Evolutionary conservation across 176 grass and related monocot genomes (phyloP).

Genomic region (Oryza nivara): DNA sequence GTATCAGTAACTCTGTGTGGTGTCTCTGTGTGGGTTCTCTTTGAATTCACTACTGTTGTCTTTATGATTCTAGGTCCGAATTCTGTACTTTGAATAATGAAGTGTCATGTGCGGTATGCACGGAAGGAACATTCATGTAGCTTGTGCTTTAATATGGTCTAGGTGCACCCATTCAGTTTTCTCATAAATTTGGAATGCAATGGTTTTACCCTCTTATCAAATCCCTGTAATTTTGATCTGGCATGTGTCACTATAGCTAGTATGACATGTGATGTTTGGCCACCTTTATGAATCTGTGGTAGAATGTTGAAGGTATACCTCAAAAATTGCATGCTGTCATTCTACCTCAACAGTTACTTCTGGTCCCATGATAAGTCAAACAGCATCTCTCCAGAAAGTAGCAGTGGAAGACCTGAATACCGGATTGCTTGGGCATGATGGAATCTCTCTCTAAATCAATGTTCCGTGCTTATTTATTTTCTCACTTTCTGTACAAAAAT

Average conservation of each 20-base stretch:
- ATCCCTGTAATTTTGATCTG: neutral
- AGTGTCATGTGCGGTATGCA: constrained; percentile 37
- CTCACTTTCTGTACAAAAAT: neutral
- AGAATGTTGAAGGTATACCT: neutral
- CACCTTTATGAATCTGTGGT: neutral
- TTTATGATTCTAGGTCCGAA: constrained; percentile 48
- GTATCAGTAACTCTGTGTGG: constrained; percentile 1
- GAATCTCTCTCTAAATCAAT: neutral
- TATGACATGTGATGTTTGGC: neutral
- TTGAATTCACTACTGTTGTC: constrained; percentile 47
- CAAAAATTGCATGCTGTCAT: neutral
- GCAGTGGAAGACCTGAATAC: neutral
- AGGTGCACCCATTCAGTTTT: constrained; percentile 4
- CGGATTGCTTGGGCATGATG: neutral
- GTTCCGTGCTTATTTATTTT: neutral
- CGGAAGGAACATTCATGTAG: constrained; percentile 38
- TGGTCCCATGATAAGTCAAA: neutral
- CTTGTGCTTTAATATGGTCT: constrained; percentile 36
- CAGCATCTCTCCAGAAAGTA: neutral
- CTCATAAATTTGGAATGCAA: constrained; percentile 13
- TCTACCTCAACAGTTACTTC: too few relatives aligned
- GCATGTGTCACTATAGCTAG: neutral
- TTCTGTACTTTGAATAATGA: constrained; percentile 52
- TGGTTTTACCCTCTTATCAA: neutral
- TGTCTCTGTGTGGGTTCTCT: constrained; percentile 33